Base-by-base conservation (phyloP, 345 rosid species). In the Moringa oleifera region DNA sequence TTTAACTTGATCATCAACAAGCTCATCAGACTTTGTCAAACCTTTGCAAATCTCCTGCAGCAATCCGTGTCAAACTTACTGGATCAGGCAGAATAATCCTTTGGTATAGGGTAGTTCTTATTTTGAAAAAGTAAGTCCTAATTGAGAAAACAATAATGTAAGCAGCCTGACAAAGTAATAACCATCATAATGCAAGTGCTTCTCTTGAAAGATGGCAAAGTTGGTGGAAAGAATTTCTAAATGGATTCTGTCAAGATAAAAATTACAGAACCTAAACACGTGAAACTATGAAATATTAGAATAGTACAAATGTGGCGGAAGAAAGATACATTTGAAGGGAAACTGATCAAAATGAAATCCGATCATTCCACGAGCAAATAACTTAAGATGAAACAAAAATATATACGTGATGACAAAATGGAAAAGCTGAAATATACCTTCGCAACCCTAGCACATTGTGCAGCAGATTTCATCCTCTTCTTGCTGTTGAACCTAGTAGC, bases 11-110 rank as follows among this genome's bases (percentile, higher is more conserved):
- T 62, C 20, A 20, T 57, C 50, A 36, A 46, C 67, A 60, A 69
- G 69, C 68, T 70, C 74, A 19, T 65, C 57, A 67, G 79, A 82
- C 67, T 79, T 67, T 71, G 72, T 80, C 60, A 85, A 68, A 68
- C 86, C 87, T 65, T 76, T 77, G 66, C 80, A 83, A 47, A 88
- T 76, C 68, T 66, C 87, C 89, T 85, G 83, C 1, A 69, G 57
- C 55, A 66, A 68, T 62, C 63, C 68, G 22, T 49, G 36, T 21
- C 20, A 49, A 52, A 20, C 23, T 3, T 28, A 45, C 56, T 41
- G 20, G 49, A 28, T 28, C 49, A 12, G 20, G n/a, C 33, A 36
- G 18, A 23, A 21, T 23, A 63, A 33, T 68, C 18, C 55, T 33
- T 20, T n/a, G 37, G 53, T 0, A 23, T 51, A n/a, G 33, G 2